Base-by-base conservation (phyloP, 2,329 filamentous ascomycete species). In the Aurifilum marmelostoma region DNA sequence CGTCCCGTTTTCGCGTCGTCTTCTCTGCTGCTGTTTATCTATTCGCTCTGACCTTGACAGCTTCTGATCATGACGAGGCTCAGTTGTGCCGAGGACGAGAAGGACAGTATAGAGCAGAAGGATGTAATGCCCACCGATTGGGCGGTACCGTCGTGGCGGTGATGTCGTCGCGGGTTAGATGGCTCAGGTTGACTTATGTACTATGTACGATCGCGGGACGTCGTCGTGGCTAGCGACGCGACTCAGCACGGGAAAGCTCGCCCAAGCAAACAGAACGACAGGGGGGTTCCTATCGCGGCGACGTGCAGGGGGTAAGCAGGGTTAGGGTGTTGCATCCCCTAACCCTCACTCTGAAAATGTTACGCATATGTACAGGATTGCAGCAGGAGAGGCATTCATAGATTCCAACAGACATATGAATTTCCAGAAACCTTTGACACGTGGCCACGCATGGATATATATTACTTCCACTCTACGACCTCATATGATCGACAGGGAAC, bases 151-250 rank as follows among this genome's bases (percentile, higher is more conserved):
- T 63, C 24, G 61, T 32, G 12, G 61, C 18, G 14, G 61, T 47
- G 41, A 47, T 63, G 21, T 8, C 47, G 37, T 47, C 39, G 61
- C 24, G 16, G 24, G 24, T 16, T 43, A 34, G 47, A 29, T 14
- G 43, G 32, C 21, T 54, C 14, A 18, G n/a, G 59, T 47, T 56
- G 24, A 1, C 37, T 47, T 11, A 47, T n/a, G 21, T n/a, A n/a
- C 43, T n/a, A n/a, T 47, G 43, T 47, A 39, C 39, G 24, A 24
- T 47, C 61, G 61, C 61, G 61, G 61, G 41, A 63, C 61, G 61
- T 63, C 43, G 52, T 63, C 61, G 61, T 41, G 32, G 47, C 63
- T 52, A 39, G 64, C 56, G 61, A 69, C 68, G 68, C 68, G 68
- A 67, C 58, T 67, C 65, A 66, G 62, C 43, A 52, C 37, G 60